Evolutionary conservation across 2,329 filamentous ascomycete genomes (phyloP).

Genomic region (Colletotrichum sp.): DNA sequence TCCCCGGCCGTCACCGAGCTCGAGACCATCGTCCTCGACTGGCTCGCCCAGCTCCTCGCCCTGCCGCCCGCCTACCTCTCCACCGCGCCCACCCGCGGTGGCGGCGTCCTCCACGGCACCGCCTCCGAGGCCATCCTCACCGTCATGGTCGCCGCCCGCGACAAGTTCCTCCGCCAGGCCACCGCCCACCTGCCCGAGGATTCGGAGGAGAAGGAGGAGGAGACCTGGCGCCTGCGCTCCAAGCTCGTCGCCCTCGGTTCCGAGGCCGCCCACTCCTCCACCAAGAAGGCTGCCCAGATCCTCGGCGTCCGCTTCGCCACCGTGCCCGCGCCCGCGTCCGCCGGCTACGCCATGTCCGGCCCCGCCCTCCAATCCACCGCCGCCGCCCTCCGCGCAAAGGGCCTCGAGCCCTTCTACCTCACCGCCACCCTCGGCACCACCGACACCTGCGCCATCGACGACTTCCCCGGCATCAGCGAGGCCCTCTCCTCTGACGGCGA

Average conservation of each 20-base stretch:
- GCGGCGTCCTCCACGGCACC: slow-evolving; percentile 93
- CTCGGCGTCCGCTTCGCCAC: slow-evolving; percentile 81
- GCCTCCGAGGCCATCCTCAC: slow-evolving; percentile 89
- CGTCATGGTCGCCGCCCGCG: slow-evolving; percentile 84
- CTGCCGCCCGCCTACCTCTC: slow-evolving; percentile 78
- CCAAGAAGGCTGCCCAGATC: slow-evolving; percentile 86
- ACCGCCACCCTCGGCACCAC: slow-evolving; percentile 87
- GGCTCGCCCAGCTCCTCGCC: slow-evolving; percentile 78
- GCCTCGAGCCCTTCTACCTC: slow-evolving; percentile 85
- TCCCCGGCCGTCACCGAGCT: slow-evolving; percentile 91
- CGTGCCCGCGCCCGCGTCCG: slow-evolving; percentile 65
- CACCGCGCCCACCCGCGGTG: slow-evolving; percentile 71
- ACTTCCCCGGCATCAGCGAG: slow-evolving; percentile 71
- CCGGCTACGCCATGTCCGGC: slow-evolving; percentile 75
- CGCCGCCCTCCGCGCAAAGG: slow-evolving; percentile 67
- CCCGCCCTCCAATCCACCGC: slow-evolving; percentile 65
- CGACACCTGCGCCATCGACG: slow-evolving; percentile 85
- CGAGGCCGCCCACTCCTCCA: slow-evolving; percentile 80
- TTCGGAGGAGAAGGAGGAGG: slow-evolving; percentile 71
- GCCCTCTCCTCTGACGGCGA: slow-evolving; percentile 38
- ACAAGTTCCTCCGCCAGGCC: slow-evolving; percentile 72
- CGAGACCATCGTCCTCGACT: slow-evolving; percentile 92
- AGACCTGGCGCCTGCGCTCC: slow-evolving; percentile 61
- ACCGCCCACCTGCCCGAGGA: slow-evolving; percentile 53
- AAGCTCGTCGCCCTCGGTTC: slow-evolving; percentile 79